A percentile compares a stretch with the other conserved stretches of the same genome.
Evolutionary conservation across 805 yeast species (phyloP).

Genomic region (Debaryomyces tyrocola): DNA sequence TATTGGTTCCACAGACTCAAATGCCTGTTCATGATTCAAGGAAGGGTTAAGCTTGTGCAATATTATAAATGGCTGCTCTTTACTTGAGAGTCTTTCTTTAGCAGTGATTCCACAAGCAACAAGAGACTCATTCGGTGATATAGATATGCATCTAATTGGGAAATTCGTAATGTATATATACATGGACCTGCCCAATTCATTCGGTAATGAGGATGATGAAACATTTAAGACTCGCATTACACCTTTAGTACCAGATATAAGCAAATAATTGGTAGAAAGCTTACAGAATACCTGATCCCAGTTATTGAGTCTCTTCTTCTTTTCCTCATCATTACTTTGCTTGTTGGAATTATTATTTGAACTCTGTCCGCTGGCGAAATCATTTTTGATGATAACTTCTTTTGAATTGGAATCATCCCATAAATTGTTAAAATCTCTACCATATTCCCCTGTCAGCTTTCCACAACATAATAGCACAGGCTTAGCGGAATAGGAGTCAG

Average conservation of each 20-base stretch:
- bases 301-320: constrained; percentile 34
- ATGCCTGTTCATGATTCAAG: constrained; percentile 2
- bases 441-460: constrained; percentile 66
- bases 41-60: constrained; percentile 43
- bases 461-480: constrained; percentile 72
- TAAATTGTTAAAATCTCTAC: constrained; percentile 46
- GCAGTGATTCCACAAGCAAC: constrained; percentile 85
- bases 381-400: constrained; percentile 29
- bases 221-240: constrained; percentile 66
- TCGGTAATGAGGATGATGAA: constrained; percentile 14
- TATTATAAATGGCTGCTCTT: constrained; percentile 75
- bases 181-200: constrained; percentile 57
- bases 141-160: constrained; percentile 76
- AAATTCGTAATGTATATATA: constrained; percentile 69
- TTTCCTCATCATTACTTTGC: constrained; percentile 16
- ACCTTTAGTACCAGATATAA: constrained; percentile 74
- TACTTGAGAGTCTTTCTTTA: constrained; percentile 62
- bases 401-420: constrained; percentile 17
- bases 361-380: constrained; percentile 18
- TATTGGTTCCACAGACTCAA: constrained; percentile 51
- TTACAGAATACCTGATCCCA: constrained; percentile 66
- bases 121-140: constrained; percentile 61
- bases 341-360: constrained; percentile 1
- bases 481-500: constrained; percentile 17
- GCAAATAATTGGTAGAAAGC: constrained; percentile 57